Percentiles rank a stretch among this genome's conserved stretches.
These are phyloP conservation scores for Umbelopsis sp. DNA, from an alignment of 192 early-diverging fungal species.

Conservation along the genomic window DNA sequence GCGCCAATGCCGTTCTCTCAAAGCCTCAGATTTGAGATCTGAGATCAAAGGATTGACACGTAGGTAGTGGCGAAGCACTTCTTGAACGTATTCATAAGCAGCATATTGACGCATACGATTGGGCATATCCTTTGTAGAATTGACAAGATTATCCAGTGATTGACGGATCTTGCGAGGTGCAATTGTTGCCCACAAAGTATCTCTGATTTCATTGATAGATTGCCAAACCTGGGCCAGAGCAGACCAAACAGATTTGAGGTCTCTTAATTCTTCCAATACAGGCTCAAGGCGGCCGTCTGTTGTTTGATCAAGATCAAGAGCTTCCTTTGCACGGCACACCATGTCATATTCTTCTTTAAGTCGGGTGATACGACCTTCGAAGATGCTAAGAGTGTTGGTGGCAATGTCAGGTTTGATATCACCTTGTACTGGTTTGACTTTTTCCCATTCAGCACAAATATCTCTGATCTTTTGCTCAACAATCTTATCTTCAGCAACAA, in stretches of 20 bases:
- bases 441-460: slow-evolving; percentile 90
- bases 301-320: slow-evolving; percentile 81
- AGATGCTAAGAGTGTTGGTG: slow-evolving; percentile 77
- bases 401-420: slow-evolving; percentile 88
- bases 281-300: slow-evolving; percentile 75
- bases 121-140: slow-evolving; percentile 90
- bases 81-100: slow-evolving; percentile 93
- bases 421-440: slow-evolving; percentile 93
- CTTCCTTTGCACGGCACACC: slow-evolving; percentile 91
- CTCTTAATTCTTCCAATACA: slow-evolving; percentile 88
- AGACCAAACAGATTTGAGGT: slow-evolving; percentile 93
- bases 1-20: slow-evolving; percentile 97
- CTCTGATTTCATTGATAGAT: slow-evolving; percentile 80
- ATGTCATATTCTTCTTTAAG: slow-evolving; percentile 86
- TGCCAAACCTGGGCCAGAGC: slow-evolving; percentile 83
- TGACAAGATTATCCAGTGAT: slow-evolving; percentile 80
- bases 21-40: slow-evolving; percentile 95
- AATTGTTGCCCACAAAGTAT: slow-evolving; percentile 84
- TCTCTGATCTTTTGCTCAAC: slow-evolving; percentile 84
- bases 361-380: slow-evolving; percentile 80
- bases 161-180: slow-evolving; percentile 90
- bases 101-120: slow-evolving; percentile 96
- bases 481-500: slow-evolving; percentile 88
- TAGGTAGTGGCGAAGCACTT: slow-evolving; percentile 75
- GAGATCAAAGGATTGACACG: slow-evolving; percentile 80